phyloP scores from a whole-genome alignment of 768 basidiomycete species.

The Tricholomella constricta region DNA sequence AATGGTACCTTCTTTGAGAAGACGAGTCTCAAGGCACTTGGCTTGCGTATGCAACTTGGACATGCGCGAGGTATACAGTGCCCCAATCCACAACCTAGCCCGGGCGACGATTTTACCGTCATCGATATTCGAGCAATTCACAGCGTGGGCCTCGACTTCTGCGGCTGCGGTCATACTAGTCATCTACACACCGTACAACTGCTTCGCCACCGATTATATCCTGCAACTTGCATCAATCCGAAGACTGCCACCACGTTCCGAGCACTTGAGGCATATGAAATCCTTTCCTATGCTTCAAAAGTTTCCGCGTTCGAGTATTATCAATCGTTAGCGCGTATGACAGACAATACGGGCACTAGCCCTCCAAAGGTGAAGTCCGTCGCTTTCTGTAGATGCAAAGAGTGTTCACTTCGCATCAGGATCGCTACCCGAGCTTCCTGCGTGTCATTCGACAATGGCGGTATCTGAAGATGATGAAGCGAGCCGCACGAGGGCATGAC shows the following conservation, averaged over 20 bases:
- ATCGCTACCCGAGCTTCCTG: constrained; percentile 13
- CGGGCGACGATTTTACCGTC: neutral
- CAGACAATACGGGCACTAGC: constrained; percentile 7
- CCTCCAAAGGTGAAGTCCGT: neutral
- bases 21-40: constrained; percentile 6
- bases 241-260: constrained; percentile 7
- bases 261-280: constrained; percentile 5
- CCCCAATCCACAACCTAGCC: neutral
- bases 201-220: constrained; percentile 3
- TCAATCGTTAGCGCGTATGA: neutral
- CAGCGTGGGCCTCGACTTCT: constrained; percentile 6
- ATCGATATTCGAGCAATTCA: constrained; percentile 4
- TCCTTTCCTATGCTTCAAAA: constrained; percentile 12
- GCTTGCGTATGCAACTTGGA: constrained; percentile 23
- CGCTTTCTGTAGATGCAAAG: no score
- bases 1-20: constrained; percentile 7
- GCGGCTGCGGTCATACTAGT: constrained; percentile 1
- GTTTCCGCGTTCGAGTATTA: constrained; percentile 10
- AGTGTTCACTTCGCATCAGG: constrained; percentile 4
- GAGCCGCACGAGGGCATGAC: constrained; percentile 14
- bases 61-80: constrained; percentile 8
- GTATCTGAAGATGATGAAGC: constrained; percentile 16
- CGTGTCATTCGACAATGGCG: constrained; percentile 12
- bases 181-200: constrained; percentile 7
- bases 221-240: neutral